Evolutionary conservation across 176 grass and related monocot species (phyloP).

Genomic region (Ampelocalamus luodianensis): DNA sequence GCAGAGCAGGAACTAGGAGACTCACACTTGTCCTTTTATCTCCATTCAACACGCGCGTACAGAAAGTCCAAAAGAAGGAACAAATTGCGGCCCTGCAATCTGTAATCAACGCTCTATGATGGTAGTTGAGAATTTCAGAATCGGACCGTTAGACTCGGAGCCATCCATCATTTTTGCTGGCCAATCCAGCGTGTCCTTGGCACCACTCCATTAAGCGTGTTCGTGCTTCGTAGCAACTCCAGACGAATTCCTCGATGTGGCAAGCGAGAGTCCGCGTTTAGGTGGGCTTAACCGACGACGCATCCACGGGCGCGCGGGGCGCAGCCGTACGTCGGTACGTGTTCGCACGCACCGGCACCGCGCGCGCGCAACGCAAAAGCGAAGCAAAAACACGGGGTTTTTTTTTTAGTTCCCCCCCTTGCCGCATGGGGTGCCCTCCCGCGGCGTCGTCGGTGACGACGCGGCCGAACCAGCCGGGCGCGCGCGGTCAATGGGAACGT

Average conservation of each 20-base stretch:
- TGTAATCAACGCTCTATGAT: neutral
- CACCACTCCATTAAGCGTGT: neutral
- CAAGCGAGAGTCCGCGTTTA: conserved; percentile 20
- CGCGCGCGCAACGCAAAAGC: neutral
- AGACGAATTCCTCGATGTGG: neutral
- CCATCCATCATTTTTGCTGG: neutral
- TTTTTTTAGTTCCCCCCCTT: neutral
- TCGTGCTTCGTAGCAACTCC: neutral
- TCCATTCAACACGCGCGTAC: conserved; percentile 32
- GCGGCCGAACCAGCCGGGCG: neutral
- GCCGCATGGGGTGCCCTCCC: neutral
- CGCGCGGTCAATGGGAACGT: conserved; percentile 35
- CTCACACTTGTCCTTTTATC: neutral
- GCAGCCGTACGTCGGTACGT: conserved; percentile 19
- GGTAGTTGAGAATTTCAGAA: neutral
- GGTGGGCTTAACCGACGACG: conserved; percentile 38
- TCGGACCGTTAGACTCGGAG: neutral
- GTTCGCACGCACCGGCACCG: conserved; percentile 38
- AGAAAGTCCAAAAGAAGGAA: conserved; percentile 44
- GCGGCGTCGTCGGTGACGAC: conserved; percentile 41
- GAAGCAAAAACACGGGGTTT: neutral
- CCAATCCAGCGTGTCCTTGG: neutral
- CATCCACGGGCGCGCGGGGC: conserved; percentile 13
- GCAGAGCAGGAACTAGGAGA: neutral
- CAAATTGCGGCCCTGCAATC: conserved; percentile 1